Percentiles rank a stretch among this genome's conserved stretches.
Evolutionary conservation across 2,329 filamentous ascomycete species (phyloP).

Genomic region (Hypoxylon sp.): DNA sequence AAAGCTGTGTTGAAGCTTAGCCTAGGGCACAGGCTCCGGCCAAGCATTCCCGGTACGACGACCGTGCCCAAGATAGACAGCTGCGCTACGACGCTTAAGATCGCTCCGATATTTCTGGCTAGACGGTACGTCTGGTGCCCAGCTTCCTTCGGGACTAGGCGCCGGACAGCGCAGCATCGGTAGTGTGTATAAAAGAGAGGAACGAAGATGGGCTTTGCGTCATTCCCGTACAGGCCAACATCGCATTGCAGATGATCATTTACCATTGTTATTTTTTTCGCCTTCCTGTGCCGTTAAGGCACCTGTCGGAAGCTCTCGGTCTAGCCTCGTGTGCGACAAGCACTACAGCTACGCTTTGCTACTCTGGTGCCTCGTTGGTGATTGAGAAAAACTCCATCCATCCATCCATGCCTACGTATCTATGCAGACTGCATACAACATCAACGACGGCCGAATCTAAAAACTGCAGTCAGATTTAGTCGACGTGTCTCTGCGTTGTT

Average conservation of each 20-base stretch:
- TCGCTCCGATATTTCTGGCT: conserved; percentile 49
- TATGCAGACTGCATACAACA: conserved; percentile 45
- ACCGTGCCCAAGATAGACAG: conserved; percentile 47
- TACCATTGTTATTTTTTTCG: conserved; percentile 10
- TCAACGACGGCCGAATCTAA: conserved; percentile 41
- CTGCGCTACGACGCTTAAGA: conserved; percentile 50
- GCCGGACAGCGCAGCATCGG: conserved; percentile 40
- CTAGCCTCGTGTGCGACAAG: conserved; percentile 31
- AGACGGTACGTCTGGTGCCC: conserved; percentile 44
- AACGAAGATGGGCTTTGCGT: conserved; percentile 36
- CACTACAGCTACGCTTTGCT: conserved; percentile 18
- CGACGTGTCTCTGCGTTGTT: conserved; percentile 44
- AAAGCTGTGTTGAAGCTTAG: conserved; percentile 46
- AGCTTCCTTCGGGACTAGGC: conserved; percentile 45
- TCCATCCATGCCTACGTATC: conserved; percentile 37
- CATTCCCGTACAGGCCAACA: conserved; percentile 40
- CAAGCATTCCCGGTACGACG: conserved; percentile 45
- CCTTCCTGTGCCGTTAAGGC: conserved; percentile 45
- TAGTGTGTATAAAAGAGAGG: conserved; percentile 33
- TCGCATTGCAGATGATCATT: conserved; percentile 30
- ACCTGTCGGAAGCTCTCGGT: conserved; percentile 44
- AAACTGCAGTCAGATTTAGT: conserved; percentile 42
- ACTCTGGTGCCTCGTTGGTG: conserved; percentile 20
- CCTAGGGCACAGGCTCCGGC: conserved; percentile 42
- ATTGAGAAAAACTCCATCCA: conserved; percentile 16